These are phyloP conservation scores for Malassezia equina DNA, from an alignment of 1,284 basidiomycete species.

Conservation along the genomic window DNA sequence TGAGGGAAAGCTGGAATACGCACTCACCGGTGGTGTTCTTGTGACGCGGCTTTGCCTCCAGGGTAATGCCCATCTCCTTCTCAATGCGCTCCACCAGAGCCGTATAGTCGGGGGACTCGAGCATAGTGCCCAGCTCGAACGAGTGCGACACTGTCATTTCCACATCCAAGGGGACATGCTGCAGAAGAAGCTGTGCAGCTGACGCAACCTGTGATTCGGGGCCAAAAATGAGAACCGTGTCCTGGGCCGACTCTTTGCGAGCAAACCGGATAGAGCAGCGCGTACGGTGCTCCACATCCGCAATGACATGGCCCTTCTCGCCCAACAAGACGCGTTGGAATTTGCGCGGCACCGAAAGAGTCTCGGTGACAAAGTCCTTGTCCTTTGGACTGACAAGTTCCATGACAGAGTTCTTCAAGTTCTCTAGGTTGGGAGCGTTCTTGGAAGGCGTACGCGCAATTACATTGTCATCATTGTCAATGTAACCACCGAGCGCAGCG, in stretches of 20 bases:
- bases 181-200: slow-evolving; percentile 82
- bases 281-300: slow-evolving; percentile 91
- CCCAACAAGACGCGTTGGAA: slow-evolving; percentile 90
- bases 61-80: slow-evolving; percentile 78
- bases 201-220: slow-evolving; percentile 95
- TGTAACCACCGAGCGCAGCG: slow-evolving; percentile 82
- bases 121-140: slow-evolving; percentile 64
- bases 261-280: slow-evolving; percentile 90
- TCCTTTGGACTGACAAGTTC: slow-evolving; percentile 96
- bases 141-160: slow-evolving; percentile 78
- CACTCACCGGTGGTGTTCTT: slow-evolving; percentile 57
- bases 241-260: slow-evolving; percentile 84
- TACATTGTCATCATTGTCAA: slow-evolving; percentile 97
- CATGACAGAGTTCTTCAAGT: slow-evolving; percentile 92
- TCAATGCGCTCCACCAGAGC: slow-evolving; percentile 79
- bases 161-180: slow-evolving; percentile 93
- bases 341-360: slow-evolving; percentile 77
- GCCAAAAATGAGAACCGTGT: slow-evolving; percentile 83
- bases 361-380: slow-evolving; percentile 90
- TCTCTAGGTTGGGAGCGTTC: slow-evolving; percentile 89
- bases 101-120: slow-evolving; percentile 67
- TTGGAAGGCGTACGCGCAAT: slow-evolving; percentile 93
- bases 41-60: slow-evolving; percentile 54
- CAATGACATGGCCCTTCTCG: slow-evolving; percentile 92
- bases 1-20: slow-evolving; percentile 83